These are phyloP conservation scores for Nicotiana tabacum DNA, from an alignment of 257 asterid species.

Conservation along the genomic window DNA sequence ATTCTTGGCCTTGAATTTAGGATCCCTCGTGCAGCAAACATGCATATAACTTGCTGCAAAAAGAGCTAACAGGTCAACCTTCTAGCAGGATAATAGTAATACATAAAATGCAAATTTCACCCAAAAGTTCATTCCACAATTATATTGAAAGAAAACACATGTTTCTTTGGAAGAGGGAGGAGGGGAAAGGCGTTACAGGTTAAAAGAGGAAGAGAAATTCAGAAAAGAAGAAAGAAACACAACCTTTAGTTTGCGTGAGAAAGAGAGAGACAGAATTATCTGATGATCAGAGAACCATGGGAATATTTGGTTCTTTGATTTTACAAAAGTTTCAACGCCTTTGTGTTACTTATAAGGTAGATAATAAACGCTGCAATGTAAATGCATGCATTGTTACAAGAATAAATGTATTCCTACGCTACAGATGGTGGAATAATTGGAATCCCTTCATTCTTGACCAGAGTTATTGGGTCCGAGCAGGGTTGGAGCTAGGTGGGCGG, in stretches of 20 bases:
- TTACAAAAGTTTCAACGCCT: background rate
- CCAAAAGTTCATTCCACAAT: background rate
- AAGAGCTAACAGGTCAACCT: background rate
- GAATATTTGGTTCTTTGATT: too few relatives aligned
- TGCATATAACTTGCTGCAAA: constrained; percentile 55
- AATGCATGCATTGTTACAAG: background rate
- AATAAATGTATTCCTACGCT: background rate
- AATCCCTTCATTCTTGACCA: background rate
- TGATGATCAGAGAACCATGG: background rate
- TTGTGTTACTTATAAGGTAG: background rate
- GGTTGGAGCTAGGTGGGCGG: too few relatives aligned
- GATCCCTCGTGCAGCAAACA: constrained; percentile 73
- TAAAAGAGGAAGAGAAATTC: background rate
- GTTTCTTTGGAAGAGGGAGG: background rate
- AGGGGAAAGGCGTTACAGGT: background rate
- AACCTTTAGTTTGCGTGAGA: background rate
- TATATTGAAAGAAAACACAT: background rate
- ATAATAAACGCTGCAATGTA: background rate
- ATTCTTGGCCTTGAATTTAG: constrained; percentile 51
- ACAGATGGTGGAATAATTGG: background rate
- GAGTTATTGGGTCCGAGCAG: background rate
- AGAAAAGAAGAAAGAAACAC: background rate
- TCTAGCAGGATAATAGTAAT: background rate
- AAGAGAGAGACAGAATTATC: background rate
- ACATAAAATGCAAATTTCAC: background rate